These are phyloP conservation scores for Globisporangium cederbergense DNA, from an alignment of 352 stramenopile genomes.

Conservation along the genomic window DNA sequence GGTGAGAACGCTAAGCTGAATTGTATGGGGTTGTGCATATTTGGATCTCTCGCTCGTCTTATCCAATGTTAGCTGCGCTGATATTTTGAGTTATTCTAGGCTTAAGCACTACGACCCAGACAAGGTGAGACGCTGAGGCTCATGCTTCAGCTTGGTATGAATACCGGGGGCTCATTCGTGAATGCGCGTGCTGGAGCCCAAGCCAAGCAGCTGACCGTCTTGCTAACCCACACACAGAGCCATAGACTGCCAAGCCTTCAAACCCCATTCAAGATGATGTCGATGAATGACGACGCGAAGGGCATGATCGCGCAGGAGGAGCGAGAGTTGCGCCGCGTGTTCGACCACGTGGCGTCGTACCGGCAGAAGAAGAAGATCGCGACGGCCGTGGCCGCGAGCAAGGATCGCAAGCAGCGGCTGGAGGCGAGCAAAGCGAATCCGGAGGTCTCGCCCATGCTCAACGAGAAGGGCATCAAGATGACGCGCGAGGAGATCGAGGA, in stretches of 20 bases:
- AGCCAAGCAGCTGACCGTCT: background rate
- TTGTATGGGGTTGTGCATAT: background rate
- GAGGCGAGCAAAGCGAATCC: slow-evolving; percentile 62
- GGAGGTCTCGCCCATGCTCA: slow-evolving; percentile 69
- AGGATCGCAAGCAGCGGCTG: slow-evolving; percentile 57
- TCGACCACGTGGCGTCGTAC: slow-evolving; percentile 92
- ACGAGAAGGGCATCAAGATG: slow-evolving; percentile 80
- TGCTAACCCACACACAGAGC: background rate
- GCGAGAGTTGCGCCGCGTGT: slow-evolving; percentile 93
- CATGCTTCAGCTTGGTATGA: background rate
- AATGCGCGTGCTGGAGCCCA: slow-evolving; percentile 4
- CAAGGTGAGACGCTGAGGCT: background rate
- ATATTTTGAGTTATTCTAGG: background rate
- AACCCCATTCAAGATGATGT: slow-evolving; percentile 50
- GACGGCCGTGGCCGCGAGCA: slow-evolving; percentile 35
- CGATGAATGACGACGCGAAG: slow-evolving; percentile 65
- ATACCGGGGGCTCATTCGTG: slow-evolving; percentile 6
- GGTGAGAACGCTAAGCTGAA: background rate
- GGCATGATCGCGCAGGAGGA: slow-evolving; percentile 93
- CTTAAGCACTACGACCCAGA: background rate
- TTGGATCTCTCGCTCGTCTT: background rate
- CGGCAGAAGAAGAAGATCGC: slow-evolving; percentile 79
- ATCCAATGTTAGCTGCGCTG: background rate
- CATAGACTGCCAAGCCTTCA: background rate
- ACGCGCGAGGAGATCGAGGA: slow-evolving; percentile 70